Percentiles rank a stretch among this genome's conserved stretches.
Evolutionary conservation across 169 alveolate genomes (phyloP).

Genomic region (Plasmodium billcollinsi): DNA sequence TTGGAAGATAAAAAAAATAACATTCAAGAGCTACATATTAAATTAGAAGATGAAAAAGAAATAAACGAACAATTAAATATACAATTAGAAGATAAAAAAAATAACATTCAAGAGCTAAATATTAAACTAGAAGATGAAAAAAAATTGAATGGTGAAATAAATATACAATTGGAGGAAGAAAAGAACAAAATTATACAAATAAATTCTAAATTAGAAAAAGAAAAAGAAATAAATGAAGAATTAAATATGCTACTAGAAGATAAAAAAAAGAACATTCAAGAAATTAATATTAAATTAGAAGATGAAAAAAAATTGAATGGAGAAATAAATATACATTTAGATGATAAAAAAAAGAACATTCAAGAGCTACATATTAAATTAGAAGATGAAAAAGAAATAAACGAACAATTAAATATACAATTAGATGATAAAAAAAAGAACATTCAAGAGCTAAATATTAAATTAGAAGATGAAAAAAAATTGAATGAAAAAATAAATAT

Average conservation of each 20-base stretch:
- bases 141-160: background rate
- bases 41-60: conserved; percentile 13
- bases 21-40: background rate
- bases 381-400: conserved; percentile 36
- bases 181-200: background rate
- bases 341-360: background rate
- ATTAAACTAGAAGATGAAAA: conserved; percentile 22
- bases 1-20: conserved; percentile 1
- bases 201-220: conserved; percentile 5
- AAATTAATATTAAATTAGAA: background rate
- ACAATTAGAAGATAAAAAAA: conserved; percentile 18
- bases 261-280: background rate
- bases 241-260: conserved; percentile 7
- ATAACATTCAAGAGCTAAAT: background rate
- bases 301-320: conserved; percentile 5
- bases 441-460: background rate
- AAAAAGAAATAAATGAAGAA: conserved; percentile 4
- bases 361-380: conserved; percentile 6
- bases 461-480: conserved; percentile 23
- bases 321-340: background rate
- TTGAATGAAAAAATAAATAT: background rate
- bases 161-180: conserved; percentile 14
- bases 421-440: conserved; percentile 31
- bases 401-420: background rate
- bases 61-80: background rate